phyloP scores from a whole-genome alignment of 2,329 filamentous ascomycete species.

The Cladosporium oxysporum region DNA sequence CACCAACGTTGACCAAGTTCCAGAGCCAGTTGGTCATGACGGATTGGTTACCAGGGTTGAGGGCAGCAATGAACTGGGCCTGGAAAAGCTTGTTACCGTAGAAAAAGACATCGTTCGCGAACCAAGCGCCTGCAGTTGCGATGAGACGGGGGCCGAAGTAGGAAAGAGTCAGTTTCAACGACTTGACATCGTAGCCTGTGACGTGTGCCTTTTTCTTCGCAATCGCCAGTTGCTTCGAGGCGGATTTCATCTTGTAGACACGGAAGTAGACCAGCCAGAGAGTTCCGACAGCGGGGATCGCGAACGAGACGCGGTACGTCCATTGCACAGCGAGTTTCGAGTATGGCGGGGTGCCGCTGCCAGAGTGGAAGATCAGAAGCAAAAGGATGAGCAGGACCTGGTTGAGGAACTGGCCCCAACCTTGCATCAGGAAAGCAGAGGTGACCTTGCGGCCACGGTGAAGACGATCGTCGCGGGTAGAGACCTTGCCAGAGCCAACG shows the following conservation, averaged over 20 bases:
- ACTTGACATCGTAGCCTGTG: conserved; percentile 88
- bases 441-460: conserved; percentile 96
- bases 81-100: conserved; percentile 99
- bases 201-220: conserved; percentile 86
- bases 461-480: conserved; percentile 87
- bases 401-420: conserved; percentile 96
- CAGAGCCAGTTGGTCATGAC: conserved; percentile 84
- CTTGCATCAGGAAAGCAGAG: conserved; percentile 96
- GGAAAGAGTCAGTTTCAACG: conserved; percentile 73
- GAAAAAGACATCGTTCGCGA: conserved; percentile 97
- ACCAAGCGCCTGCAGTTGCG: conserved; percentile 88
- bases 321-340: conserved; percentile 76
- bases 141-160: conserved; percentile 86
- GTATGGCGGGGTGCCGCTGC: conserved; percentile 75
- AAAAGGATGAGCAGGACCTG: conserved; percentile 85
- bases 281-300: conserved; percentile 84
- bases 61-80: conserved; percentile 80
- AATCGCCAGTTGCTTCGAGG: conserved; percentile 75
- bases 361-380: conserved; percentile 84
- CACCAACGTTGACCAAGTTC: conserved; percentile 87
- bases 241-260: conserved; percentile 89
- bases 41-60: conserved; percentile 67
- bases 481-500: conserved; percentile 80
- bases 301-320: conserved; percentile 90
- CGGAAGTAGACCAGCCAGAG: conserved; percentile 96